These are phyloP conservation scores for Musa balbisiana DNA, from an alignment of 202 grass and related monocot species.

Conservation along the genomic window DNA sequence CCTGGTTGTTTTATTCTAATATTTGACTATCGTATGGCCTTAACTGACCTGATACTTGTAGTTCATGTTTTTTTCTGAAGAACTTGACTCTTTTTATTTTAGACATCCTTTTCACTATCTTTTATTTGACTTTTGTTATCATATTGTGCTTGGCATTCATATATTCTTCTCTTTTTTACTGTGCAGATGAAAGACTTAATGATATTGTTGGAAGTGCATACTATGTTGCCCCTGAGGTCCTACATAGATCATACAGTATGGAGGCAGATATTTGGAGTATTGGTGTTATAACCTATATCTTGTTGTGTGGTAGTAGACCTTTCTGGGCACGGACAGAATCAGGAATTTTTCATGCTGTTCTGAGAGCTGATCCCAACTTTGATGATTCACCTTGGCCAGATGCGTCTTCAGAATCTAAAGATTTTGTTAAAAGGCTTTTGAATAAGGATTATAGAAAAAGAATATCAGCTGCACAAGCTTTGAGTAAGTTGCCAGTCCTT, in stretches of 20 bases:
- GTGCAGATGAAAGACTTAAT: slow-evolving; percentile 21
- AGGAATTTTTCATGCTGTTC: slow-evolving; percentile 15
- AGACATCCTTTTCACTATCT: background rate
- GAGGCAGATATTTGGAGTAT: slow-evolving; percentile 23
- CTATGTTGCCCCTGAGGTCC: slow-evolving; percentile 24
- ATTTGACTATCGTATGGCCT: background rate
- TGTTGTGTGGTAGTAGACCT: slow-evolving; percentile 17
- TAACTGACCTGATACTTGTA: background rate
- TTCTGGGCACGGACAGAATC: slow-evolving; percentile 19
- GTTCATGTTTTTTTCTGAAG: background rate
- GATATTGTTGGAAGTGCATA: slow-evolving; percentile 26
- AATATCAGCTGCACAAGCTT: slow-evolving; percentile 18
- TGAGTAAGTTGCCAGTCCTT: slow-evolving; percentile 1
- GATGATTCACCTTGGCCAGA: slow-evolving; percentile 10
- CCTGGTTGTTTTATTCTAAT: background rate
- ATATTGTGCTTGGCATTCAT: background rate
- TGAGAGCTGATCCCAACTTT: slow-evolving; percentile 22
- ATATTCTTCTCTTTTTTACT: background rate
- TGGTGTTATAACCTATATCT: slow-evolving; percentile 22
- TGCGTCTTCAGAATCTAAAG: slow-evolving; percentile 15
- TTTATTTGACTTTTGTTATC: background rate
- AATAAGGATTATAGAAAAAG: slow-evolving; percentile 18
- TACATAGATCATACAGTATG: slow-evolving; percentile 16
- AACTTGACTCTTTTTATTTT: background rate
- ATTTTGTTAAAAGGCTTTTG: slow-evolving; percentile 16